Evolutionary conservation across 2,329 filamentous ascomycete genomes (phyloP).

Genomic region (Fusarium hainanense): DNA sequence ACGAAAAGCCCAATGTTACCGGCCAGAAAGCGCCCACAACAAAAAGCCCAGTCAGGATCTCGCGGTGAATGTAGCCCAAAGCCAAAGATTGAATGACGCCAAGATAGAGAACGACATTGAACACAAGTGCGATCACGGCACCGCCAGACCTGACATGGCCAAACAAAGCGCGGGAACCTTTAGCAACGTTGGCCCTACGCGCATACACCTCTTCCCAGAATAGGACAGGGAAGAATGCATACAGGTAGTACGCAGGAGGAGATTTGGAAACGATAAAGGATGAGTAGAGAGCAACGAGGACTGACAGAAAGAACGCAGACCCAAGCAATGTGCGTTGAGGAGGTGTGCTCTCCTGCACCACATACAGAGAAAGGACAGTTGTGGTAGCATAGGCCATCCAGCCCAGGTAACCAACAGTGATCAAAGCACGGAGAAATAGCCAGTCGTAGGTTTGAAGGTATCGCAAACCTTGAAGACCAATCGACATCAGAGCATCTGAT

Average conservation of each 20-base stretch:
- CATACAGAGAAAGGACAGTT: conserved; percentile 87
- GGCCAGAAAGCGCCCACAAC: conserved; percentile 84
- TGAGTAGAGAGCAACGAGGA: conserved; percentile 80
- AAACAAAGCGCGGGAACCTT: conserved; percentile 76
- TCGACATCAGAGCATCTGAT: conserved; percentile 79
- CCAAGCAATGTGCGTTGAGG: conserved; percentile 71
- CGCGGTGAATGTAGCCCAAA: conserved; percentile 89
- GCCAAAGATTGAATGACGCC: conserved; percentile 84
- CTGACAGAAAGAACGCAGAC: conserved; percentile 76
- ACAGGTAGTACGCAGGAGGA: conserved; percentile 86
- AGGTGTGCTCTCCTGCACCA: conserved; percentile 76
- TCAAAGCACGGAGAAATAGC: conserved; percentile 89
- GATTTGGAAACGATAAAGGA: conserved; percentile 84
- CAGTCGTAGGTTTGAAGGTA: conserved; percentile 99
- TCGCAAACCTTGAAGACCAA: conserved; percentile 83
- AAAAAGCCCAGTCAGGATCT: conserved; percentile 86
- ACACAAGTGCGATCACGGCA: conserved; percentile 66
- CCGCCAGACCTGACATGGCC: conserved; percentile 71
- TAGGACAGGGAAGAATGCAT: conserved; percentile 89
- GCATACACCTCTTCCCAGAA: conserved; percentile 98
- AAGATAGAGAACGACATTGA: conserved; percentile 76
- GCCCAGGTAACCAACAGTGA: conserved; percentile 90
- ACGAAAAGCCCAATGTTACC: conserved; percentile 74
- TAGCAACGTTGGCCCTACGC: conserved; percentile 73
- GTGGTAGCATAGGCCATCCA: conserved; percentile 95